A percentile compares a stretch with the other conserved stretches of the same genome.
Evolutionary conservation across 2,329 filamentous ascomycete genomes (phyloP).

Genomic region (Rugonectria rugulosa): DNA sequence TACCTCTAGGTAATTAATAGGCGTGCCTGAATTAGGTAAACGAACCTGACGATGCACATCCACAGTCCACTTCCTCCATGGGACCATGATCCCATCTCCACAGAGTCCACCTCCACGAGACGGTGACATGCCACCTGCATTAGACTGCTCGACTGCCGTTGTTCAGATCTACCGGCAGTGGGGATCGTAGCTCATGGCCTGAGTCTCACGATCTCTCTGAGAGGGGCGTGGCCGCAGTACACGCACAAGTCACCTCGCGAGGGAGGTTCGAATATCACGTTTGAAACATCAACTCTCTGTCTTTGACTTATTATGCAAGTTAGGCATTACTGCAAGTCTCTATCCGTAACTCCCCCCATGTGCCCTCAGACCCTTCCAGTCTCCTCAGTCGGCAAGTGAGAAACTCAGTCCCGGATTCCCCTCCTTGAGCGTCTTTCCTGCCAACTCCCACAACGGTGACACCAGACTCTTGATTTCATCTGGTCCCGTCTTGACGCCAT

Average conservation of each 20-base stretch:
- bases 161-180: background rate
- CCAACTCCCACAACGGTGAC: slow-evolving; percentile 33
- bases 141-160: background rate
- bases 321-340: background rate
- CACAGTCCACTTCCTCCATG: background rate
- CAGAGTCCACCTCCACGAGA: background rate
- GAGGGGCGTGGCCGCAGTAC: no score
- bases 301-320: background rate
- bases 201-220: background rate
- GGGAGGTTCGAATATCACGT: no score
- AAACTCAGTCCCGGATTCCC: slow-evolving; percentile 46
- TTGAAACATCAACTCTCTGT: no score
- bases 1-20: no score
- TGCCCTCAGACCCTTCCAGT: no score
- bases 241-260: no score
- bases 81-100: background rate
- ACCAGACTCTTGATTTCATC: slow-evolving; percentile 35
- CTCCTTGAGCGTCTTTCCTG: slow-evolving; percentile 40
- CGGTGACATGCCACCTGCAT: background rate
- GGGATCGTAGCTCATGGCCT: background rate
- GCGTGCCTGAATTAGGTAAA: no score
- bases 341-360: slow-evolving; percentile 25
- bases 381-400: slow-evolving; percentile 27
- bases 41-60: no score
- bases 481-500: slow-evolving; percentile 38